Conservation (phyloP, 2,329 filamentous ascomycete species). For the Diaporthe sp. region DNA sequence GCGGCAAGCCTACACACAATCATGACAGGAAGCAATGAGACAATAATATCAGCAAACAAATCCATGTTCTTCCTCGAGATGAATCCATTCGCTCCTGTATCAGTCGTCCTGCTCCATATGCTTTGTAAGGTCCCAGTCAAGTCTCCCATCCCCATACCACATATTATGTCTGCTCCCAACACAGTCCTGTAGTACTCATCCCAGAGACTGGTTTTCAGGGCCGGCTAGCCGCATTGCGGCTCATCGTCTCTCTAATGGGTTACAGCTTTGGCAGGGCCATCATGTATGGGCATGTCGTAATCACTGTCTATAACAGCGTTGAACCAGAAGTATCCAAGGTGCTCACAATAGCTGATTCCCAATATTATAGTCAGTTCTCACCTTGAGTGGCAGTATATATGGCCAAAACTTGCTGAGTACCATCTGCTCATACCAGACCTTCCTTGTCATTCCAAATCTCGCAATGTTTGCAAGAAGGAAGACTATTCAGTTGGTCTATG, state of each 20-base stretch:
- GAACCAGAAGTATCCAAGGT: neutral
- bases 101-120: slow-evolving; percentile 63
- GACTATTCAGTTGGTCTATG: slow-evolving; percentile 50
- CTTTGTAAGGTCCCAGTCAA: slow-evolving; percentile 49
- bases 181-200: neutral
- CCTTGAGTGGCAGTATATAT: slow-evolving; percentile 58
- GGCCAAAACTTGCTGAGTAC: slow-evolving; percentile 52
- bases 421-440: slow-evolving; percentile 57
- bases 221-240: neutral
- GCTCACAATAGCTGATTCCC: neutral
- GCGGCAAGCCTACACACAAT: slow-evolving; percentile 26
- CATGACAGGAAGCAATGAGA: slow-evolving; percentile 29
- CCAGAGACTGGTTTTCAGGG: neutral
- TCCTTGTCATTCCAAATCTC: slow-evolving; percentile 55
- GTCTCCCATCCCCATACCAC: neutral
- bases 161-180: neutral
- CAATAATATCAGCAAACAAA: slow-evolving; percentile 16
- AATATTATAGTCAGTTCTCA: slow-evolving; percentile 52
- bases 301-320: neutral
- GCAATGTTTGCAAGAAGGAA: slow-evolving; percentile 44
- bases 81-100: slow-evolving; percentile 44
- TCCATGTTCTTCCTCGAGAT: slow-evolving; percentile 40
- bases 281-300: neutral
- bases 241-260: neutral
- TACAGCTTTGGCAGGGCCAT: neutral